Evolutionary conservation across 305 asterid genomes (phyloP).

Genomic region (Ajuga reptans): DNA sequence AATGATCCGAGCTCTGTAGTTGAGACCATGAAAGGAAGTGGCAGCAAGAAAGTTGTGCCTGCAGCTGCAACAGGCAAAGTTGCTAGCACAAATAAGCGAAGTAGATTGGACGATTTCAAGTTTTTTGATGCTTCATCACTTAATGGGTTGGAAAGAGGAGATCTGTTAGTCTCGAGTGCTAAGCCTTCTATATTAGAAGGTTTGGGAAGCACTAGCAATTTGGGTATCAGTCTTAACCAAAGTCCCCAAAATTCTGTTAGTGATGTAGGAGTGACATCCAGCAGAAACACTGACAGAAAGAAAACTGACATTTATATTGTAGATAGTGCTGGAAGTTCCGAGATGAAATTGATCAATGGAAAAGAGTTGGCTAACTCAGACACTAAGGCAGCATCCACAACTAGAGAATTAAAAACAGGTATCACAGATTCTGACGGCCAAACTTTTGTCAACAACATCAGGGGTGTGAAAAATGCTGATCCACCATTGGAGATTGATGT

Average conservation of each 20-base stretch:
- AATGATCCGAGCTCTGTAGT: constrained; percentile 14
- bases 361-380: constrained; percentile 11
- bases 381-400: constrained; percentile 17
- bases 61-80: constrained; percentile 8
- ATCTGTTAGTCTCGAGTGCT: constrained; percentile 10
- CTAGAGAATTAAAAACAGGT: not conserved
- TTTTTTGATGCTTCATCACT: constrained; percentile 19
- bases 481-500: constrained; percentile 9
- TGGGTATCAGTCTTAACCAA: constrained; percentile 1
- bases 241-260: not conserved
- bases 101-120: constrained; percentile 7
- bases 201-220: constrained; percentile 14
- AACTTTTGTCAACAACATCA: constrained; percentile 14
- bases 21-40: constrained; percentile 15
- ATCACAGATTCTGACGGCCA: constrained; percentile 12
- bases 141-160: constrained; percentile 6
- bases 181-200: constrained; percentile 23
- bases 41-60: constrained; percentile 16
- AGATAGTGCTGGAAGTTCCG: constrained; percentile 16
- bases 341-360: constrained; percentile 11
- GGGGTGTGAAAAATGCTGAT: constrained; percentile 7
- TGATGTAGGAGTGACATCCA: constrained; percentile 14
- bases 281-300: constrained; percentile 2
- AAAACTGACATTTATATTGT: constrained; percentile 13
- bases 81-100: constrained; percentile 14